Base-by-base conservation (phyloP, 2,329 filamentous ascomycete genomes). In the Xylogone sp. region DNA sequence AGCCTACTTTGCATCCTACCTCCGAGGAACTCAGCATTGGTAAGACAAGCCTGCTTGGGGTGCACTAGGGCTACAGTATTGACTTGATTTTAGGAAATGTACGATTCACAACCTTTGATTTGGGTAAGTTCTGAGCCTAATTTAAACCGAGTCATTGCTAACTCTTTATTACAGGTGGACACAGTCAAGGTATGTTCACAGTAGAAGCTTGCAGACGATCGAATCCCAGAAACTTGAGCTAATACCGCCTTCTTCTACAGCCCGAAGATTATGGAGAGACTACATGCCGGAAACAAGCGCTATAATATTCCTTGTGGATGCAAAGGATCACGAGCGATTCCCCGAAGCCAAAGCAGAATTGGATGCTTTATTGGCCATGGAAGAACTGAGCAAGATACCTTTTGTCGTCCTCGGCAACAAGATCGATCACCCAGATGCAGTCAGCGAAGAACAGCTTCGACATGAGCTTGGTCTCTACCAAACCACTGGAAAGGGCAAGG, bases 401-500 rank as follows among this genome's bases (percentile, higher is more conserved):
- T 97, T 97, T 72, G 83, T 97, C 56, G 84, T 99, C 63, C 83
- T 99, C 58, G 94, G 94, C 64, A 99, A 99, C 84, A 99, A 99
- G 84, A 99, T 99, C 71, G 94, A 99, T 72, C 92, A 97, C 77
- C 92, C 92, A 49, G 88, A 95, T 62, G 94, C 94, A 57, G 86
- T 97, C 50, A 93, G 88, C 59, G 94, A 99, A 80, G 93, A 97
- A 65, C 90, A 97, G 76, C 82, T 97, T 67, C 84, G 94, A 71
- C 87, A 93, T 69, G 88, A 92, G 71, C 79, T 99, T 53, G 94
- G 94, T 57, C 75, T 99, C 66, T 97, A 95, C 75, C 93, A 97
- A 75, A 96, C 92, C 51, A 96, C 90, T 55, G 92, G 92, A 65
- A 96, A 97, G 82, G 91, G 91, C 73, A 96, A 95, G 81, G 86